Evolutionary conservation across 2,329 filamentous ascomycete genomes (phyloP), one percentile per base, ranked within the genome.

Genomic region (Aspergillus japonicus): DNA sequence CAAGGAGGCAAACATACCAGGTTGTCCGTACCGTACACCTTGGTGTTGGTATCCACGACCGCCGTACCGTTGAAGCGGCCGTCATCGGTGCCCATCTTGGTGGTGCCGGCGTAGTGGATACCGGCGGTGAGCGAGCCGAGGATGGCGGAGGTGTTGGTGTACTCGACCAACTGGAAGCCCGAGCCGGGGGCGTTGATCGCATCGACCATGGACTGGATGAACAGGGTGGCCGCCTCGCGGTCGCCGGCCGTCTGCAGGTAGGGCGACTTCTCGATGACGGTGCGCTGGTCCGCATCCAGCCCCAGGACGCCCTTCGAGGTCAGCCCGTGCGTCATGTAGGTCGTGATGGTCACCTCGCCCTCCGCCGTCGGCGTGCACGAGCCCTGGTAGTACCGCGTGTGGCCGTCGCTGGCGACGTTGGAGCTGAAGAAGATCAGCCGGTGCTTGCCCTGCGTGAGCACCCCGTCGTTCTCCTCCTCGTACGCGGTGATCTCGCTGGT

Each of bases 1-100:
- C 5, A 47, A 0, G n/a, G 10, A 47, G n/a, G 10, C 21, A 23
- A 19, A 47, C 58, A 89, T 77, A 73, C 89, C 89, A 63, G 50
- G n/a, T 63, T 63, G n/a, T 63, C 54, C 0, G 47, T 62, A 10
- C 61, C 61, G 31, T 63, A 63, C 33, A 61, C 59, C 53, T 63
- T 63, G 6, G 61, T 63, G 33, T 66, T 58, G 33, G 61, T 50
- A 21, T 66, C 65, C 1, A 66, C 65, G 5, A 66, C 65, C 3
- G 62, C 55, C 16, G 56, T 49, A 2, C 65, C 65, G 52, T 54
- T 54, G 16, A 50, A 56, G 19, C 65, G 62, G 26, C 65, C 65
- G 35, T 66, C 65, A 26, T 66, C 62, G 14, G 54, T 56, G 47
- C 65, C 65, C 48, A 66, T 57, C 31, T 66, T 66, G 51, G 62